A percentile compares a stretch with the other conserved stretches of the same genome.
phyloP scores from a whole-genome alignment of 208 protist genomes.

The Herpetomonas samuelpessoai region DNA sequence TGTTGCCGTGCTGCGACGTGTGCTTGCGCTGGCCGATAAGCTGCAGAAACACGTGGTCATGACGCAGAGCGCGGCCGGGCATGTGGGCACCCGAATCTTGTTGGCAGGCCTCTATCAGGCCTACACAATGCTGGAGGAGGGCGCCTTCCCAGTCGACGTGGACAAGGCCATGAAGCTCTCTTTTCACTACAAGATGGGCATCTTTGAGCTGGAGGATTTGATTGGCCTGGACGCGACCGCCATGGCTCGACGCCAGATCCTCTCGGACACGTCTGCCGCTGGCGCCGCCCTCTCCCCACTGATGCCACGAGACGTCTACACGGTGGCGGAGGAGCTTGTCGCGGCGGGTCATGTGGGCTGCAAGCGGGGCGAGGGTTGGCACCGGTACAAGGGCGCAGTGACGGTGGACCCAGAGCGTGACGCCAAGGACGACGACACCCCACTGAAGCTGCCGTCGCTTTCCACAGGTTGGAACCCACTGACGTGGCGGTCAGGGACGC shows the following conservation, averaged over 20 bases:
- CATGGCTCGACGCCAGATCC: conserved; percentile 10
- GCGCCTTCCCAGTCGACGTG: conserved; percentile 74
- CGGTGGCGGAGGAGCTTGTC: conserved; percentile 45
- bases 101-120: conserved; percentile 68
- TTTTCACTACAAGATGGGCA: conserved; percentile 74
- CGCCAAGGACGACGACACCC: too few relatives aligned
- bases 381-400: conserved; percentile 43
- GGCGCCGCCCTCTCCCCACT: neutral
- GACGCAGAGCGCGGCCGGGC: conserved; percentile 58
- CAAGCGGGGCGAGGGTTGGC: conserved; percentile 78
- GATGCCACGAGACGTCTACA: conserved; percentile 25
- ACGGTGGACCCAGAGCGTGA: too few relatives aligned
- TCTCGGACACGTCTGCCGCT: neutral
- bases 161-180: conserved; percentile 53
- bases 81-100: conserved; percentile 74
- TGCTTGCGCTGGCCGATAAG: neutral
- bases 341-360: conserved; percentile 52
- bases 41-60: conserved; percentile 79
- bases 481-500: too few relatives aligned
- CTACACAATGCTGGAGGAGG: conserved; percentile 81
- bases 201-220: conserved; percentile 83
- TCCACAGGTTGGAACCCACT: too few relatives aligned
- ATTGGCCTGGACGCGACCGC: conserved; percentile 76
- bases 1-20: conserved; percentile 8
- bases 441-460: too few relatives aligned